A percentile compares a stretch with the other conserved stretches of the same genome.
Evolutionary conservation across 2,329 filamentous ascomycete genomes (phyloP).

Genomic region (Pseudogymnoascus sp.): DNA sequence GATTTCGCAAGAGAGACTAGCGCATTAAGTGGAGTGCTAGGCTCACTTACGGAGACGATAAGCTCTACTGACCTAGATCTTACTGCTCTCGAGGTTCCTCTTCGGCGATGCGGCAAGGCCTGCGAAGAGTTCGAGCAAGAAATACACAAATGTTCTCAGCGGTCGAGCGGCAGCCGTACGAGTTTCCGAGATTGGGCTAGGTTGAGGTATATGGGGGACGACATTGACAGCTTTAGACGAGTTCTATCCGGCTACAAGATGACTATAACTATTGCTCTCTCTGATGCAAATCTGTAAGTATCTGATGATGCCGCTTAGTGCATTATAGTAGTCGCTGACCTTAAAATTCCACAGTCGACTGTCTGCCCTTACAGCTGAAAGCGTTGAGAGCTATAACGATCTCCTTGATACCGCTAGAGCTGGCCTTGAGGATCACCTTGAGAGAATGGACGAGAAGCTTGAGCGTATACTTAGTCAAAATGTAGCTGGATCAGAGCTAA

Average conservation of each 20-base stretch:
- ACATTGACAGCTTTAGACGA: background rate
- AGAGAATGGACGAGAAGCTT: slow-evolving; percentile 28
- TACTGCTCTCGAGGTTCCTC: slow-evolving; percentile 31
- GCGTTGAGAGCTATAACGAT: slow-evolving; percentile 29
- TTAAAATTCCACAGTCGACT: slow-evolving; percentile 25
- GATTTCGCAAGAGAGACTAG: slow-evolving; percentile 37
- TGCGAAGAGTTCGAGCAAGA: slow-evolving; percentile 37
- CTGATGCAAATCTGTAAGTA: slow-evolving; percentile 12
- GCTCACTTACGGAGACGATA: slow-evolving; percentile 28
- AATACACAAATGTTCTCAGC: slow-evolving; percentile 31
- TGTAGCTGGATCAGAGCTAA: slow-evolving; percentile 16
- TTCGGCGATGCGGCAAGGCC: slow-evolving; percentile 36
- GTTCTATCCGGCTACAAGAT: background rate
- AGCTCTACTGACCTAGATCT: slow-evolving; percentile 24
- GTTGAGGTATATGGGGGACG: slow-evolving; percentile 22
- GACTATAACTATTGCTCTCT: slow-evolving; percentile 2
- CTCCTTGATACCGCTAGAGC: slow-evolving; percentile 30
- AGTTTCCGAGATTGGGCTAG: slow-evolving; percentile 42
- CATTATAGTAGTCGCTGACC: slow-evolving; percentile 12
- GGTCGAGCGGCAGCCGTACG: slow-evolving; percentile 29
- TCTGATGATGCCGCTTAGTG: background rate
- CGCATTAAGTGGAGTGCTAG: slow-evolving; percentile 33
- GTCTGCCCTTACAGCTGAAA: slow-evolving; percentile 28
- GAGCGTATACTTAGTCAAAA: slow-evolving; percentile 20
- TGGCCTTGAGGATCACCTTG: slow-evolving; percentile 31